Evolutionary conservation across 768 basidiomycete genomes (phyloP).

Genomic region (Lactarius pseudohatsudake): DNA sequence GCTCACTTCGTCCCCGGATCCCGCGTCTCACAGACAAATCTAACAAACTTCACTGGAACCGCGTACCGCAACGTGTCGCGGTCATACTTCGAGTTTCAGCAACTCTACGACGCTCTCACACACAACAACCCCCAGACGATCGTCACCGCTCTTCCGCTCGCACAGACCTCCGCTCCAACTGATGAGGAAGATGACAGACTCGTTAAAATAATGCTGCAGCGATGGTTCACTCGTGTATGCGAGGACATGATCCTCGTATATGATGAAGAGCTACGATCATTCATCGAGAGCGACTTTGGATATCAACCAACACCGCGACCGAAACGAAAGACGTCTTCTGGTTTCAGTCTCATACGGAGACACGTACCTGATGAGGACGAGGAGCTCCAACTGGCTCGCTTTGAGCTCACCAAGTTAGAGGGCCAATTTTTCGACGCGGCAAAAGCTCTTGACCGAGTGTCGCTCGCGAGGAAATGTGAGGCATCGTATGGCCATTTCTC

Average conservation of each 20-base stretch:
- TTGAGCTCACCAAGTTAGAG: conserved; percentile 90
- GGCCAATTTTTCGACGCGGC: conserved; percentile 90
- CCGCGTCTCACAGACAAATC: conserved; percentile 67
- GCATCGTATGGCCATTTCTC: not conserved
- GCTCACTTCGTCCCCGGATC: not conserved
- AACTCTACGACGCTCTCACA: conserved; percentile 88
- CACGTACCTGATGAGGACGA: conserved; percentile 94
- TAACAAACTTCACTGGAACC: conserved; percentile 85
- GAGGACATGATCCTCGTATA: conserved; percentile 85
- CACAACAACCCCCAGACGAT: conserved; percentile 95
- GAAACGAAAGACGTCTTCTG: conserved; percentile 67
- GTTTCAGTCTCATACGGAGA: conserved; percentile 74
- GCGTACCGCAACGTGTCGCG: conserved; percentile 93
- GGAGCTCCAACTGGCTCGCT: conserved; percentile 83
- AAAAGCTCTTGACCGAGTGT: conserved; percentile 85
- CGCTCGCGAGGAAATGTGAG: conserved; percentile 75
- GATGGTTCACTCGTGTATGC: conserved; percentile 91
- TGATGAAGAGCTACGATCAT: conserved; percentile 92
- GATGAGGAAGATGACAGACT: conserved; percentile 98
- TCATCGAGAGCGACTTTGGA: conserved; percentile 97
- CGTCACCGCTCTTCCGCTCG: conserved; percentile 91
- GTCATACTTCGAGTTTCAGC: conserved; percentile 92
- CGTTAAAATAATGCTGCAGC: conserved; percentile 90
- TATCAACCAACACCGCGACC: conserved; percentile 83
- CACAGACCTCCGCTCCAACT: conserved; percentile 93